Conservation (phyloP, 2,329 filamentous ascomycete species). For the Cladophialophora chaetospira region DNA sequence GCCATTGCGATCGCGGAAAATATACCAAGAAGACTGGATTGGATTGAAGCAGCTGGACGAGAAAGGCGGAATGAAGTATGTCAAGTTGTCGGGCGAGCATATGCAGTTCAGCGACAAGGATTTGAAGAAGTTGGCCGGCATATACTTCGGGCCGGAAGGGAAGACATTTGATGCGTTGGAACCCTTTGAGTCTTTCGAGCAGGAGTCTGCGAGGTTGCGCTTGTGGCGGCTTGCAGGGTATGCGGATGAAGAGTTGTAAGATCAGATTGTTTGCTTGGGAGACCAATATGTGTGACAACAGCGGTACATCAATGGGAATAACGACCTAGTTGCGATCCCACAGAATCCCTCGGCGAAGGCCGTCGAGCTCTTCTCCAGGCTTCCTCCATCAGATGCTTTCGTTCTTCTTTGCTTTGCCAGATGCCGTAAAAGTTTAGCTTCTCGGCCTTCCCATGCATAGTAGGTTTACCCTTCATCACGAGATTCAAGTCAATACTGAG, state of each 20-base stretch:
- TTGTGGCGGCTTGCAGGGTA: background rate
- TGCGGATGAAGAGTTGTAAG: slow-evolving; percentile 16
- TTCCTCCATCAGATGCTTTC: too few species aligned
- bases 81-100: slow-evolving; percentile 72
- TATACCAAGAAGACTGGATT: slow-evolving; percentile 94
- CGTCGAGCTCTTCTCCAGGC: too few species aligned
- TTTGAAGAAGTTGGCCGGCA: slow-evolving; percentile 64
- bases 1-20: slow-evolving; percentile 64
- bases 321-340: too few species aligned
- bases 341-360: too few species aligned
- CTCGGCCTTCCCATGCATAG: too few species aligned
- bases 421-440: too few species aligned
- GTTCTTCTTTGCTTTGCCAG: too few species aligned
- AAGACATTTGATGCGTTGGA: slow-evolving; percentile 14
- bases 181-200: background rate
- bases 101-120: slow-evolving; percentile 74
- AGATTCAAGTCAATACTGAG: too few species aligned
- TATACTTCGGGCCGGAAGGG: slow-evolving; percentile 46
- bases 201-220: background rate
- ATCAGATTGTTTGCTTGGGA: background rate
- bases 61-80: slow-evolving; percentile 76
- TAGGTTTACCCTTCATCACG: too few species aligned
- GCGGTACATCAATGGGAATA: too few species aligned
- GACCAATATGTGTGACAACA: too few species aligned
- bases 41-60: slow-evolving; percentile 78